Percentiles rank a stretch among this genome's conserved stretches.
Conservation (phyloP, 176 grass and related monocot genomes). For the Paspalum notatum region DNA sequence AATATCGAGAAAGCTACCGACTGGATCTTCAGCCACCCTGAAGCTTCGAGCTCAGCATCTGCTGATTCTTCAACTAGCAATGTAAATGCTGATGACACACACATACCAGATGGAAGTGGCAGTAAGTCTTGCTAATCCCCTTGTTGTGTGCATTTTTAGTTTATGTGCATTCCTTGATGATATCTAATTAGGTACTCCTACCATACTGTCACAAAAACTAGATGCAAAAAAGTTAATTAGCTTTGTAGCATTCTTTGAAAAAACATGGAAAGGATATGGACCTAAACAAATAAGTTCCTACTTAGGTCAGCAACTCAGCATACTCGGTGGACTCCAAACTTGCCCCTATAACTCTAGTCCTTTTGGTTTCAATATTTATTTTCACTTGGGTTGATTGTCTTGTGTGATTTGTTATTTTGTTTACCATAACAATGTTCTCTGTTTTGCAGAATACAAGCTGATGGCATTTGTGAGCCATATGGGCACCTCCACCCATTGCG, state of each 20-base stretch:
- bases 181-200: constrained; percentile 1
- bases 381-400: not conserved
- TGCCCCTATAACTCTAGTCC: not conserved
- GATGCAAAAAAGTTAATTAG: not conserved
- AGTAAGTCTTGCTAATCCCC: constrained; percentile 55
- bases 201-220: not conserved
- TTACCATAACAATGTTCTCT: constrained; percentile 10
- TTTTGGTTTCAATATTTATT: not conserved
- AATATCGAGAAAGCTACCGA: constrained; percentile 95
- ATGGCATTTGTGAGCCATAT: constrained; percentile 96
- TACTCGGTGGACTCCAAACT: not conserved
- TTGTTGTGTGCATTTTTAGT: not conserved
- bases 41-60: constrained; percentile 56
- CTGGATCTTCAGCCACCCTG: constrained; percentile 89
- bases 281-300: not conserved
- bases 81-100: constrained; percentile 44
- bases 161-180: not conserved
- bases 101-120: constrained; percentile 80
- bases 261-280: not conserved
- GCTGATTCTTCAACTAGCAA: constrained; percentile 69
- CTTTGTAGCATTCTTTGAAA: not conserved
- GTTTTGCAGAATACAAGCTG: constrained; percentile 75
- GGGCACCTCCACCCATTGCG: constrained; percentile 90
- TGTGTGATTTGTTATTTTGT: not conserved
- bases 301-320: not conserved